Evolutionary conservation across 257 asterid species (phyloP).

Genomic region (Solanum stenotomum): DNA sequence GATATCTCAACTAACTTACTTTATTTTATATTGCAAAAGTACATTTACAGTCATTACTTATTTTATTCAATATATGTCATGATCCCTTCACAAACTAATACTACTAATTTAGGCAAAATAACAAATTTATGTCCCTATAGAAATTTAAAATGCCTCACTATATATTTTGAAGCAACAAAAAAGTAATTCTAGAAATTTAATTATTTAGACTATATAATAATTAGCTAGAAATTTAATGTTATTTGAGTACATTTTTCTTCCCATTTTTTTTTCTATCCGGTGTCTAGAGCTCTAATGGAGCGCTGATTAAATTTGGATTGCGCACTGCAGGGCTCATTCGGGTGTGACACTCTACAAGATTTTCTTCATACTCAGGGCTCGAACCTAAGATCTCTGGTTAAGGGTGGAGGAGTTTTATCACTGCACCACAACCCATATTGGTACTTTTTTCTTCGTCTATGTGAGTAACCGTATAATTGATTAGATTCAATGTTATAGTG

Average conservation of each 20-base stretch:
- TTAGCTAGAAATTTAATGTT: not conserved
- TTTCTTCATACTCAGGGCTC: too few species aligned
- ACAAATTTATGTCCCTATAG: not conserved
- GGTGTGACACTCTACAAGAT: not conserved
- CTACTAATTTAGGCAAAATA: not conserved
- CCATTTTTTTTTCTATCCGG: not conserved
- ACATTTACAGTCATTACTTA: not conserved
- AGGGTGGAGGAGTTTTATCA: not conserved
- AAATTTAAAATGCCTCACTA: not conserved
- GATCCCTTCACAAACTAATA: not conserved
- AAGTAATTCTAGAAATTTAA: not conserved
- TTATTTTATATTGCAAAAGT: not conserved
- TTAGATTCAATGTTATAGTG: too few species aligned
- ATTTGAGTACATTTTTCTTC: not conserved
- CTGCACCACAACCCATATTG: not conserved
- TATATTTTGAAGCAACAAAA: not conserved
- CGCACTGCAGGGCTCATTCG: accelerated
- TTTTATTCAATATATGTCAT: not conserved
- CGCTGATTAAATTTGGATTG: not conserved
- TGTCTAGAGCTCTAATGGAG: not conserved
- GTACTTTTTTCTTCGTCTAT: not conserved
- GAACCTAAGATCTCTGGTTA: not conserved
- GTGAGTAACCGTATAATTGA: not conserved
- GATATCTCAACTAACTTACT: not conserved
- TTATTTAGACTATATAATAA: not conserved